Evolutionary conservation across 2,329 filamentous ascomycete species (phyloP).

Genomic region (Kalaharituber pfeilii): DNA sequence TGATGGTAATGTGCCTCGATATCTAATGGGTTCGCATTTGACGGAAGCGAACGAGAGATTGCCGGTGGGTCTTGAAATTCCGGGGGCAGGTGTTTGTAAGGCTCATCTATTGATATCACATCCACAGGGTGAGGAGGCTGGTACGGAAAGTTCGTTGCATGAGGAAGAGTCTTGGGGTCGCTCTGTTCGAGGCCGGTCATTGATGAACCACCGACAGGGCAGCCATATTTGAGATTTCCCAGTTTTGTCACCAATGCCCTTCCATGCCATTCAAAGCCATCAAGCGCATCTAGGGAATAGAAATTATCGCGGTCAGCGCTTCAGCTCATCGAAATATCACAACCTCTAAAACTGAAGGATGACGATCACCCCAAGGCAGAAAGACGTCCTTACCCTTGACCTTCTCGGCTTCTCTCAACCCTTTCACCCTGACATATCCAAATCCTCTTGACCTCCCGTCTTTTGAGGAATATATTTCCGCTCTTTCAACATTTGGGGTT

Average conservation of each 20-base stretch:
- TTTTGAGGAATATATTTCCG: constrained; percentile 16
- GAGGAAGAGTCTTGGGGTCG: no score
- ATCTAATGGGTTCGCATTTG: constrained; percentile 5
- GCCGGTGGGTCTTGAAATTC: no score
- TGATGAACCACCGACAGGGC: constrained; percentile 8
- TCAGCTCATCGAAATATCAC: not conserved
- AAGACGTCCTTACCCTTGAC: constrained; percentile 14
- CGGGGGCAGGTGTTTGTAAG: no score
- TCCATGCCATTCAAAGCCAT: constrained; percentile 18
- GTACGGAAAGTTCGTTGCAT: no score
- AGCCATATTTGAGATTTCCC: constrained; percentile 17
- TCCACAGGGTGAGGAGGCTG: no score
- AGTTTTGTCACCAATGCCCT: constrained; percentile 17
- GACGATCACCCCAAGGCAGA: not conserved
- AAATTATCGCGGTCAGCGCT: not conserved
- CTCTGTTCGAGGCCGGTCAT: no score
- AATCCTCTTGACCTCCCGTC: constrained; percentile 19
- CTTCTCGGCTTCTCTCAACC: constrained; percentile 17
- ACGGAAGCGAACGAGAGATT: no score
- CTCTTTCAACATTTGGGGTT: constrained; percentile 17
- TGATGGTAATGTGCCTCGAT: constrained; percentile 10
- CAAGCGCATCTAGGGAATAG: constrained; percentile 8
- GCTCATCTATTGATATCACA: no score
- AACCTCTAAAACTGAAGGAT: no score
- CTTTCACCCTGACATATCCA: constrained; percentile 19